These are phyloP conservation scores for Umbelopsis sp. DNA, from an alignment of 192 early-diverging fungal genomes.

Conservation along the genomic window DNA sequence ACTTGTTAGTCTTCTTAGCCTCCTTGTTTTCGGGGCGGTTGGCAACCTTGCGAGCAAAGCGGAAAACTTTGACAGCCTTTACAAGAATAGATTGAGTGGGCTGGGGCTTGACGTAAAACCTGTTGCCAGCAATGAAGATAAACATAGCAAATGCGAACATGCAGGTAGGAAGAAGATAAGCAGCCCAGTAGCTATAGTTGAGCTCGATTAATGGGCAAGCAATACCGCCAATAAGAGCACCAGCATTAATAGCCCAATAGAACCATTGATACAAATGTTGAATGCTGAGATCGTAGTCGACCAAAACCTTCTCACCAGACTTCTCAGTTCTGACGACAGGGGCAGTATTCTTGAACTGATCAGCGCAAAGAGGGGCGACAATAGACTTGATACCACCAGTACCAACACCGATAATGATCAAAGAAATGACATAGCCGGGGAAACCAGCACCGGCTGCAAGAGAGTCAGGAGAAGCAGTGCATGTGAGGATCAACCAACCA, in stretches of 20 bases:
- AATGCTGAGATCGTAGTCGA: constrained; percentile 60
- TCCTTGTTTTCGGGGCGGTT: constrained; percentile 26
- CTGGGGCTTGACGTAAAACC: constrained; percentile 48
- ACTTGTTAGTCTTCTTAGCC: constrained; percentile 19
- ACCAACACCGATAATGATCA: constrained; percentile 63
- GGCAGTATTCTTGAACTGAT: constrained; percentile 51
- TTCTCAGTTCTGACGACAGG: constrained; percentile 53
- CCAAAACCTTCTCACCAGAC: constrained; percentile 52
- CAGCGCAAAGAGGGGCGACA: constrained; percentile 57
- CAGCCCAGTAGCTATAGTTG: constrained; percentile 65
- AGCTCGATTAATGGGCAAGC: constrained; percentile 43
- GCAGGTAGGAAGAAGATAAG: constrained; percentile 59
- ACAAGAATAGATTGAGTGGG: constrained; percentile 58
- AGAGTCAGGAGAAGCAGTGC: constrained; percentile 59
- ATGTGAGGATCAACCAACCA: constrained; percentile 62
- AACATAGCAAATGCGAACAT: constrained; percentile 55
- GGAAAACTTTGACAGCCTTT: constrained; percentile 44
- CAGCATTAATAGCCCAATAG: constrained; percentile 71
- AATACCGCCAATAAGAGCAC: constrained; percentile 57
- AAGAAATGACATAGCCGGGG: constrained; percentile 65
- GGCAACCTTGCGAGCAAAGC: constrained; percentile 22
- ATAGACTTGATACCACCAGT: constrained; percentile 61
- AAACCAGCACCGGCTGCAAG: constrained; percentile 57
- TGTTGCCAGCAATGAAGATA: constrained; percentile 55
- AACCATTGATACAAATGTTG: constrained; percentile 76